Evolutionary conservation across 495 filamentous ascomycete species (phyloP).

Genomic region (Hypoxylon cercidicola): DNA sequence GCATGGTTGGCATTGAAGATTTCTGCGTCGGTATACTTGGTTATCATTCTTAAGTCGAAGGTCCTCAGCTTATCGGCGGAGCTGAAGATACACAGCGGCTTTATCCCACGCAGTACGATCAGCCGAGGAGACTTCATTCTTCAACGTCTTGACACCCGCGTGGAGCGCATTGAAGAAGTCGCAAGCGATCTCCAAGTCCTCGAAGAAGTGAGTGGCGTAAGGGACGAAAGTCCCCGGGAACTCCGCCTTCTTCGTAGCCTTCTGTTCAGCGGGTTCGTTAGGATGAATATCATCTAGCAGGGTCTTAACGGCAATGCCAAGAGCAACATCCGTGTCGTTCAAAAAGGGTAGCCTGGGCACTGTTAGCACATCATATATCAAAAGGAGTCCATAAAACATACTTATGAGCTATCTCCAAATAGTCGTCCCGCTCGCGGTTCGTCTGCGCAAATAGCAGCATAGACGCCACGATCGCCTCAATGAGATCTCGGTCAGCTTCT

Average conservation of each 20-base stretch:
- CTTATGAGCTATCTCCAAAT: slow-evolving; percentile 75
- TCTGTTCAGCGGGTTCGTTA: slow-evolving; percentile 67
- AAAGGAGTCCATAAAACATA: slow-evolving; percentile 54
- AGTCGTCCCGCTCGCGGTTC: slow-evolving; percentile 74
- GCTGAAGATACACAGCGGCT: slow-evolving; percentile 70
- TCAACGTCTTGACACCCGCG: slow-evolving; percentile 71
- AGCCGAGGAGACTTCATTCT: slow-evolving; percentile 63
- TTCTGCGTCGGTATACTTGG: background rate
- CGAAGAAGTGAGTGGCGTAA: slow-evolving; percentile 76
- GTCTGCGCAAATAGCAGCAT: slow-evolving; percentile 83
- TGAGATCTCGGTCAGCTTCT: slow-evolving; percentile 77
- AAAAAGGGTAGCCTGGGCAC: slow-evolving; percentile 82
- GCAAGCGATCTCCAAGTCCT: slow-evolving; percentile 83
- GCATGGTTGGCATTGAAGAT: background rate
- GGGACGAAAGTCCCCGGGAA: slow-evolving; percentile 76
- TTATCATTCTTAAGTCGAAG: background rate
- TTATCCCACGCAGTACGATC: slow-evolving; percentile 72
- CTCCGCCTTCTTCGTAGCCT: slow-evolving; percentile 64
- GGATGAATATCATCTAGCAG: slow-evolving; percentile 85
- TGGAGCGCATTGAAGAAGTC: slow-evolving; percentile 85
- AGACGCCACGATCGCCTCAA: slow-evolving; percentile 81
- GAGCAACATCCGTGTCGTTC: slow-evolving; percentile 80
- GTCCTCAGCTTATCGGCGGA: slow-evolving; percentile 37
- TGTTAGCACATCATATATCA: slow-evolving; percentile 46
- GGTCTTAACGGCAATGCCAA: slow-evolving; percentile 91